Conservation (phyloP, 2,329 filamentous ascomycete genomes). For the Berkeleyomyces basicola region DNA sequence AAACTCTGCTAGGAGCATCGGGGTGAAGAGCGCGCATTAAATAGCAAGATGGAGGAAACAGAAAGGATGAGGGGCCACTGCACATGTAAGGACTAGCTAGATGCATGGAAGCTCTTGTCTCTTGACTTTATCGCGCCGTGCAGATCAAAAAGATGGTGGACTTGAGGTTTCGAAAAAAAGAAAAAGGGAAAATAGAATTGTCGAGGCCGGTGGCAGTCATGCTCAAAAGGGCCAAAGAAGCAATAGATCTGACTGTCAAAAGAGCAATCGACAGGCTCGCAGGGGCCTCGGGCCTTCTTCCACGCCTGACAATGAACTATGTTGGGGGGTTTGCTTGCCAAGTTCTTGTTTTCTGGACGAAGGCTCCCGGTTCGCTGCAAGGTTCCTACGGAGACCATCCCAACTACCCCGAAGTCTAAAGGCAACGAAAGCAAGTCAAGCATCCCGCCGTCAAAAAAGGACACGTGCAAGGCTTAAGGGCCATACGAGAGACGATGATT, state of each 20-base stretch:
- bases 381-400: not conserved
- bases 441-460: not conserved
- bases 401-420: not conserved
- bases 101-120: not conserved
- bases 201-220: not conserved
- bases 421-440: not conserved
- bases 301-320: not conserved
- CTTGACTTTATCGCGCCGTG: not conserved
- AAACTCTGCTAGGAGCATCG: too few relatives aligned
- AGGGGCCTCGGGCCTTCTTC: slow-evolving; percentile 1
- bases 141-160: not conserved
- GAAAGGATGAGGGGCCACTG: not conserved
- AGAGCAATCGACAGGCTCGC: not conserved
- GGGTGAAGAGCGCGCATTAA: too few relatives aligned
- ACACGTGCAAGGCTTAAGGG: not conserved
- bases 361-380: not conserved
- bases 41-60: not conserved
- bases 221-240: not conserved
- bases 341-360: too few relatives aligned
- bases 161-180: not conserved
- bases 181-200: not conserved
- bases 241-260: slow-evolving; percentile 2
- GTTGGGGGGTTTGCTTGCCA: not conserved
- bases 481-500: not conserved
- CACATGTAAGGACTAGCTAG: not conserved